Conservation (phyloP, 2,329 filamentous ascomycete genomes). For the Coniochaeta sp. region DNA sequence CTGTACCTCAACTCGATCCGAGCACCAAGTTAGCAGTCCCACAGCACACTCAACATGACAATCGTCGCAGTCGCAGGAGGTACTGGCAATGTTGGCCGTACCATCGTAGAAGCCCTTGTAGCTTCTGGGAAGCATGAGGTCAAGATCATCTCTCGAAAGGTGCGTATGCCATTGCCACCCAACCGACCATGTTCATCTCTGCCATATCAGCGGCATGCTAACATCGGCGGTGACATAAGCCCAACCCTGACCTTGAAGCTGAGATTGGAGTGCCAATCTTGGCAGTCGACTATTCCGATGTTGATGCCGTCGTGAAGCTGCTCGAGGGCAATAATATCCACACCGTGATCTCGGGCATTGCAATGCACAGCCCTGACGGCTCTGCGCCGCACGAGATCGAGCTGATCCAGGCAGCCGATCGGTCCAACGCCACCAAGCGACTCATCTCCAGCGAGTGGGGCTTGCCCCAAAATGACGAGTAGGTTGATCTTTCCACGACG, state of each 20-base stretch:
- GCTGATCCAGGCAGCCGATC: no score
- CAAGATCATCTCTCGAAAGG: conserved; percentile 32
- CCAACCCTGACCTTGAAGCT: conserved; percentile 6
- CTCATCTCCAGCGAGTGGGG: background rate
- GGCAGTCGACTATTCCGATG: conserved; percentile 19
- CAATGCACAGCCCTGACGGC: no score
- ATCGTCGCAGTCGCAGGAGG: conserved; percentile 9
- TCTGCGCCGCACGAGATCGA: no score
- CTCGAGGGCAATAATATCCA: conserved; percentile 30
- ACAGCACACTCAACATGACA: conserved; percentile 2
- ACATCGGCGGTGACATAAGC: background rate
- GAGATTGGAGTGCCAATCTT: conserved; percentile 15
- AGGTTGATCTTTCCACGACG: no score
- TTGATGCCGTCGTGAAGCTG: conserved; percentile 11
- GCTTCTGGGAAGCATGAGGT: conserved; percentile 23
- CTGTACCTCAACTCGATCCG: no score
- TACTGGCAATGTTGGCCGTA: conserved; percentile 6
- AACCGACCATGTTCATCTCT: no score
- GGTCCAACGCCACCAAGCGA: background rate
- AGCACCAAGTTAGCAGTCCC: background rate
- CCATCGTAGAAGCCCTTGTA: background rate
- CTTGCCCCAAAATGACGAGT: no score
- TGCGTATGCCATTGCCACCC: conserved; percentile 3
- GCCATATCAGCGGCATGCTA: no score
- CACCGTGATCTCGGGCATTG: conserved; percentile 30